Evolutionary conservation across 371 early-diverging fungal genomes (phyloP), one percentile per base, ranked within the genome.

Genomic region (Entomophthora muscae): DNA sequence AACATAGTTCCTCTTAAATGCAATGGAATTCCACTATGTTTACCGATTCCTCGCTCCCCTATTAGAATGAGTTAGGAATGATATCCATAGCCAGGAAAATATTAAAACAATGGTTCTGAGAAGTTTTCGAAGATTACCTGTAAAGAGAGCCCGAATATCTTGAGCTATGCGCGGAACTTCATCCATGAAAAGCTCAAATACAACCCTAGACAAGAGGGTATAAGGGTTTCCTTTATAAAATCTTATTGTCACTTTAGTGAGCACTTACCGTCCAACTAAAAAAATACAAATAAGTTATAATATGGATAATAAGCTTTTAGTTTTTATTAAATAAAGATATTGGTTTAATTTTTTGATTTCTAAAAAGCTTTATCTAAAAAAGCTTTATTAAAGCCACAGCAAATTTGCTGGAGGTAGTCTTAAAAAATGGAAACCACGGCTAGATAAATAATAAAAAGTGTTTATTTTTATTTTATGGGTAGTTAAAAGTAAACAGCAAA

Each of bases 41-140:
- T 81, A 21, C 93, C 93, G 64, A 75, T 68, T 10, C 82, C 92
- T 73, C 74, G 83, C 74, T 79, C 86, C 55, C 83, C 83, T 77
- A 53, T 28, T n/a, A 57, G 28, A 63, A n/a, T n/a, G n/a, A n/a
- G n/a, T n/a, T n/a, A n/a, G n/a, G n/a, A n/a, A n/a, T n/a, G n/a
- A n/a, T n/a, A n/a, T n/a, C n/a, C n/a, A n/a, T n/a, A n/a, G n/a
- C n/a, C n/a, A n/a, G n/a, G n/a, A n/a, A n/a, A n/a, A n/a, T n/a
- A n/a, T n/a, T n/a, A n/a, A n/a, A n/a, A n/a, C n/a, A n/a, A n/a
- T n/a, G n/a, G n/a, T n/a, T n/a, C n/a, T n/a, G n/a, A n/a, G n/a
- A n/a, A n/a, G n/a, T n/a, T n/a, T n/a, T n/a, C n/a, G n/a, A n/a
- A n/a, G n/a, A 1, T 28, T 3, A 31, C 56, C 56, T 55, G 56